Evolutionary conservation across 192 early-diverging fungal genomes (phyloP), one percentile per base, ranked within the genome.

Genomic region (Podila epicladia): DNA sequence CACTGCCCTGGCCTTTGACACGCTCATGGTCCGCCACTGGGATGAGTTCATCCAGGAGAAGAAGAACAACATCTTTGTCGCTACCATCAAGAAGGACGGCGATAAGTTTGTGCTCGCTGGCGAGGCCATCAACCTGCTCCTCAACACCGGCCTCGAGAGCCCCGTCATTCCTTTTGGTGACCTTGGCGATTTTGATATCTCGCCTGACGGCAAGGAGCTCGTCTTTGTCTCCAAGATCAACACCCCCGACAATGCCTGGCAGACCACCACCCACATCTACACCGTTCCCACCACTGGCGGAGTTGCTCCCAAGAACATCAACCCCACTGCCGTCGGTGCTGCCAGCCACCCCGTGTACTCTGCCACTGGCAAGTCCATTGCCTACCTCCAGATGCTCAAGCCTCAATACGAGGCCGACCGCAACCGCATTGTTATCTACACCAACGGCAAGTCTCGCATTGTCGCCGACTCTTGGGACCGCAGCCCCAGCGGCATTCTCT

Each of bases 11-110:
- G 87, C 82, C 15, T 94, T 86, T 82, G 91, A 94, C 26, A 76
- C 90, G 29, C 83, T 96, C 67, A 93, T 92, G 90, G 90, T 96
- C 50, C 88, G 94, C 33, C 94, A 96, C 71, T 96, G 94, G 93
- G 94, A 96, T 67, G 78, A 84, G 8, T 93, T 88, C 64, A 77
- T 85, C 3, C 74, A 87, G 41, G 84, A 89, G 29, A 91, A 92
- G 82, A 82, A 87, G 67, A 85, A 89, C 41, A 89, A 91, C 65
- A 87, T 93, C 63, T 90, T 93, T 80, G 65, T 85, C 0, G 83
- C 89, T 31, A 65, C 72, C 15, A 73, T 91, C 61, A 41, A 74
- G 53, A 63, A 71, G 55, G 60, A 71, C 38, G 71, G 86, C 33
- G 82, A 72, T 59, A 72, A 71, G 58, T 87, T 85, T 28, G 63